phyloP scores from a whole-genome alignment of 805 yeast species.

The Metschnikowia sp. region DNA sequence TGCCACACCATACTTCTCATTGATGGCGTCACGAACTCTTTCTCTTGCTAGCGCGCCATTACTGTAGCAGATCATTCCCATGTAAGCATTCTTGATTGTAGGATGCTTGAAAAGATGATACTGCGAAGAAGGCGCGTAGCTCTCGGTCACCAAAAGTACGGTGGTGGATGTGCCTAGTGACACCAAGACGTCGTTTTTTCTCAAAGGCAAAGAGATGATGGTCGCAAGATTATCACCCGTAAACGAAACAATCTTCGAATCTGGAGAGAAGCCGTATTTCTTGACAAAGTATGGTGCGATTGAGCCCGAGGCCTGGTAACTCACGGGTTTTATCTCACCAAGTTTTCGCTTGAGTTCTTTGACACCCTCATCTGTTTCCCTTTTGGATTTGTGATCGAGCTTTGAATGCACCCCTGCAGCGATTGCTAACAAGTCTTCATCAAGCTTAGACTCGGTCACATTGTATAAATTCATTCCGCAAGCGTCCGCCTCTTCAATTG shows the following conservation, averaged over 20 bases:
- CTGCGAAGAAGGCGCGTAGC: slow-evolving; percentile 72
- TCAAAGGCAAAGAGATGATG: slow-evolving; percentile 73
- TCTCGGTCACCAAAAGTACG: slow-evolving; percentile 73
- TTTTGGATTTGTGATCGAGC: slow-evolving; percentile 33
- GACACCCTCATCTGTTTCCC: slow-evolving; percentile 26
- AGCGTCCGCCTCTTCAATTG: slow-evolving; percentile 79
- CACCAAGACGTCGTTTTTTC: slow-evolving; percentile 70
- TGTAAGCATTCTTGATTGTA: slow-evolving; percentile 66
- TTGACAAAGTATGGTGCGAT: slow-evolving; percentile 59
- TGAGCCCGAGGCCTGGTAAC: slow-evolving; percentile 47
- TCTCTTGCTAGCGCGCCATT: slow-evolving; percentile 90
- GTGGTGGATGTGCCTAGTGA: slow-evolving; percentile 94
- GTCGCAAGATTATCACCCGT: slow-evolving; percentile 94
- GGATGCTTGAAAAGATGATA: slow-evolving; percentile 89
- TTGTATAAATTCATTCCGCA: slow-evolving; percentile 93
- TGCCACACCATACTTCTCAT: slow-evolving; percentile 36
- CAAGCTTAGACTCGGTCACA: slow-evolving; percentile 52
- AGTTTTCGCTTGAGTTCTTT: slow-evolving; percentile 47
- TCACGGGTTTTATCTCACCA: slow-evolving; percentile 50
- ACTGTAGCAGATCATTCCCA: slow-evolving; percentile 95
- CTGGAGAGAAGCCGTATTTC: slow-evolving; percentile 58
- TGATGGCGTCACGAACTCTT: slow-evolving; percentile 60
- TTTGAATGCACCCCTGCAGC: slow-evolving; percentile 50
- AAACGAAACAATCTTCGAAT: slow-evolving; percentile 67
- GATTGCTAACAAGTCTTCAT: slow-evolving; percentile 51